Percentiles rank a stretch among this genome's conserved stretches.
phyloP scores from a whole-genome alignment of 176 grass and related monocot genomes.

The Areca catechu region DNA sequence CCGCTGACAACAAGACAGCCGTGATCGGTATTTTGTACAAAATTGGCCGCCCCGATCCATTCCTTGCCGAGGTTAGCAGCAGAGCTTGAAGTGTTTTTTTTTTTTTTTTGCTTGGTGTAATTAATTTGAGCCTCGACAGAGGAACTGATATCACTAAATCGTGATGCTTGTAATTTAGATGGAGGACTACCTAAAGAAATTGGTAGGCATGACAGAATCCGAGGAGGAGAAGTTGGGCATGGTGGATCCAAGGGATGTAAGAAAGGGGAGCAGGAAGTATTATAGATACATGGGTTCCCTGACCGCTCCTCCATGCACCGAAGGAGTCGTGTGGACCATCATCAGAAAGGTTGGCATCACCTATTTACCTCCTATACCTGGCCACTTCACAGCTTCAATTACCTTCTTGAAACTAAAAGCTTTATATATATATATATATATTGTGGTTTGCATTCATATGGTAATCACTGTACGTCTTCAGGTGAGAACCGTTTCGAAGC shows the following conservation, averaged over 20 bases:
- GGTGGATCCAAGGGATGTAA: slow-evolving; percentile 24
- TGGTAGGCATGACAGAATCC: slow-evolving; percentile 9
- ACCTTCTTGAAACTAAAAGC: background rate
- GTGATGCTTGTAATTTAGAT: slow-evolving; percentile 23
- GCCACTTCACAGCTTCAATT: background rate
- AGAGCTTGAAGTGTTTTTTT: background rate
- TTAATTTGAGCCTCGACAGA: background rate
- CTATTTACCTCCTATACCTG: background rate
- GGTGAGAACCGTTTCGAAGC: slow-evolving; percentile 40
- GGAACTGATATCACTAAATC: background rate
- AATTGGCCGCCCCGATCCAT: slow-evolving; percentile 28
- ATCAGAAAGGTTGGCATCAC: slow-evolving; percentile 30
- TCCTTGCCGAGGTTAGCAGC: slow-evolving; percentile 28
- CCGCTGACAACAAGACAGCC: slow-evolving; percentile 22
- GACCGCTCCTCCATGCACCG: slow-evolving; percentile 52
- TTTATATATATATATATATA: background rate
- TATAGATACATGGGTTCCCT: slow-evolving; percentile 78
- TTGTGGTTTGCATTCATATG: background rate
- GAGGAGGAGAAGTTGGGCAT: slow-evolving; percentile 28
- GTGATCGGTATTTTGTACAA: slow-evolving; percentile 51
- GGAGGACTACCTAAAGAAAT: slow-evolving; percentile 33
- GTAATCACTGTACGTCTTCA: slow-evolving; percentile 9
- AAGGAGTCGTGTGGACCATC: slow-evolving; percentile 73
- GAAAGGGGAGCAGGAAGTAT: slow-evolving; percentile 31
- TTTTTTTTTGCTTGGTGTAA: background rate